These are phyloP conservation scores for Pythium phragmiticola DNA, from an alignment of 352 stramenopile species.

Conservation along the genomic window DNA sequence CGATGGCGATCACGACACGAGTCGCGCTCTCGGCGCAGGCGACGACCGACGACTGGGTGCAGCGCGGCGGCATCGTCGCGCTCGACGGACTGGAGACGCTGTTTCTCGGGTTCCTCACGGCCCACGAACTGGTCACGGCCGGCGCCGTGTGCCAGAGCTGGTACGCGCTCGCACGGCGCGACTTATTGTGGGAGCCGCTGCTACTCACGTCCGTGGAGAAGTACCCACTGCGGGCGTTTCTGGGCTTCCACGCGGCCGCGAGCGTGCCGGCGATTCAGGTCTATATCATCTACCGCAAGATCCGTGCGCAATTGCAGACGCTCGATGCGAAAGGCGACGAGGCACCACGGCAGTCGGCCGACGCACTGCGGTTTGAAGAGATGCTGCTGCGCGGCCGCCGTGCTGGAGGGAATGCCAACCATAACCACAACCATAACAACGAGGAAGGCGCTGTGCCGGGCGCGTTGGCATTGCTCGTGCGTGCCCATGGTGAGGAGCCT, in stretches of 20 bases:
- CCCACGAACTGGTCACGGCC: constrained; percentile 41
- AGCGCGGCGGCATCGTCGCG: constrained; percentile 42
- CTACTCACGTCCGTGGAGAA: constrained; percentile 55
- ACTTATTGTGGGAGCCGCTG: constrained; percentile 68
- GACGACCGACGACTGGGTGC: constrained; percentile 10
- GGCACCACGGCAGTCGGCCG: constrained; percentile 13
- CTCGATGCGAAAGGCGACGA: constrained; percentile 21
- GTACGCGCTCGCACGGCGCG: constrained; percentile 46
- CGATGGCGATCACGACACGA: constrained; percentile 56
- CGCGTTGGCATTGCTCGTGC: constrained; percentile 2
- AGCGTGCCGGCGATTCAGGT: constrained; percentile 67
- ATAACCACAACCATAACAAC: constrained; percentile 9
- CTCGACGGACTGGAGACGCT: constrained; percentile 61
- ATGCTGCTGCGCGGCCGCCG: not conserved
- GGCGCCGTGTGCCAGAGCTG: constrained; percentile 59
- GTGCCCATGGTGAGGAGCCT: not conserved
- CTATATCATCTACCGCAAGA: constrained; percentile 65
- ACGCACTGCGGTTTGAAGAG: constrained; percentile 16
- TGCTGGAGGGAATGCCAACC: constrained; percentile 1
- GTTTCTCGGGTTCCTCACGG: constrained; percentile 56
- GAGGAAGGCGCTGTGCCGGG: not conserved
- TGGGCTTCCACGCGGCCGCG: constrained; percentile 35
- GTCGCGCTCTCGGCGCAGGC: constrained; percentile 48
- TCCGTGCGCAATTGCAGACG: constrained; percentile 28
- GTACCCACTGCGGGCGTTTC: constrained; percentile 60